phyloP scores from a whole-genome alignment of 306 rosid genomes.

The Vigna unguiculata region DNA sequence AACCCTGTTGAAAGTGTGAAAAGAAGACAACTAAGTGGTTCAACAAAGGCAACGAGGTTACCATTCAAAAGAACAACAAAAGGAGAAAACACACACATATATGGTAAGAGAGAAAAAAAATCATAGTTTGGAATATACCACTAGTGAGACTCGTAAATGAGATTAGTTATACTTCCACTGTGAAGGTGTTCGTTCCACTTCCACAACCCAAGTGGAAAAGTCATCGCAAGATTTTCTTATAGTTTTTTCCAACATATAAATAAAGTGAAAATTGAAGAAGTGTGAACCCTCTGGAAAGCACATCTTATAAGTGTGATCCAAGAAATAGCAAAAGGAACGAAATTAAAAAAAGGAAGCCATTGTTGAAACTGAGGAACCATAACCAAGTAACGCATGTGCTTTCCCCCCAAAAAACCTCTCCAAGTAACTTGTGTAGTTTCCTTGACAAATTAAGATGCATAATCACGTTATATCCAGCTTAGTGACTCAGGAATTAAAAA shows the following conservation, averaged over 20 bases:
- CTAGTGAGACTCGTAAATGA: not conserved
- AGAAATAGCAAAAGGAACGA: conserved; percentile 34
- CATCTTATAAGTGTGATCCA: conserved; percentile 29
- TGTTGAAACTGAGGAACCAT: conserved; percentile 40
- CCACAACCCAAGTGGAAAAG: conserved; percentile 28
- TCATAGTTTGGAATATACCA: not conserved
- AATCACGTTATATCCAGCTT: conserved; percentile 23
- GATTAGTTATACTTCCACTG: not conserved
- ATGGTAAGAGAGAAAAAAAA: conserved; percentile 19
- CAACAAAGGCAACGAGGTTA: conserved; percentile 29
- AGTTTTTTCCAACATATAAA: conserved; percentile 15
- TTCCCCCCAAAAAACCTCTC: conserved; percentile 54
- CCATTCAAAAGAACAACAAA: conserved; percentile 14
- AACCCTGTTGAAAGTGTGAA: conserved; percentile 48
- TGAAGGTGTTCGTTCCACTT: conserved; percentile 14
- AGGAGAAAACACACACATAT: conserved; percentile 5
- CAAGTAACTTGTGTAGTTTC: conserved; percentile 49
- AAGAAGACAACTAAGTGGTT: conserved; percentile 41
- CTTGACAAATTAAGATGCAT: conserved; percentile 44
- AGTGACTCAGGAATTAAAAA: conserved; percentile 6
- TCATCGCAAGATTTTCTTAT: not conserved
- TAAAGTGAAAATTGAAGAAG: not conserved
- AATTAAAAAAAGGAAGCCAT: conserved; percentile 36
- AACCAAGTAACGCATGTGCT: conserved; percentile 57
- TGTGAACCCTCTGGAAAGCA: conserved; percentile 27